Percentiles rank a stretch among this genome's conserved stretches.
phyloP scores from a whole-genome alignment of 2,329 filamentous ascomycete genomes.

The Fusarium tjaetaba region DNA sequence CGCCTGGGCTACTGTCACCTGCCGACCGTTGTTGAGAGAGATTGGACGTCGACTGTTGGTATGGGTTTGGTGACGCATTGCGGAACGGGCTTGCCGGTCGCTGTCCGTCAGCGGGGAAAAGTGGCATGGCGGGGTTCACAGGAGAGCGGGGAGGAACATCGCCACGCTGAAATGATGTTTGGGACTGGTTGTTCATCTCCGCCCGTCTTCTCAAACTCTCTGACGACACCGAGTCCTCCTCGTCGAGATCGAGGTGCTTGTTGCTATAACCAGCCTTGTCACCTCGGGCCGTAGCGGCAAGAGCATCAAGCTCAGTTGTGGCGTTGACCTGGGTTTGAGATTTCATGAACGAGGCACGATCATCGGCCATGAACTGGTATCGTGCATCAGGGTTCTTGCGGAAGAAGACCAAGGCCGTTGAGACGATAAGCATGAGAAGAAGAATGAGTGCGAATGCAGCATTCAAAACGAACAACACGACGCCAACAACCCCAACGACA shows the following conservation, averaged over 20 bases:
- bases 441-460: slow-evolving; percentile 84
- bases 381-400: slow-evolving; percentile 94
- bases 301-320: slow-evolving; percentile 87
- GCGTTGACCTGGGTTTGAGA: slow-evolving; percentile 81
- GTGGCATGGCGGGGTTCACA: slow-evolving; percentile 55
- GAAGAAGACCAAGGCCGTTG: slow-evolving; percentile 76
- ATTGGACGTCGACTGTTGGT: slow-evolving; percentile 45
- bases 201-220: slow-evolving; percentile 51
- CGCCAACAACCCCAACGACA: slow-evolving; percentile 87
- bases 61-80: slow-evolving; percentile 49
- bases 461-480: slow-evolving; percentile 89
- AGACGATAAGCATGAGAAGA: slow-evolving; percentile 77
- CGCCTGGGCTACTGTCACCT: slow-evolving; percentile 48
- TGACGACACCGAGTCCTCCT: slow-evolving; percentile 54
- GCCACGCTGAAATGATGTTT: slow-evolving; percentile 46
- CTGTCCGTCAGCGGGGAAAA: slow-evolving; percentile 53
- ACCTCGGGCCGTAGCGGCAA: slow-evolving; percentile 88
- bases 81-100: slow-evolving; percentile 51
- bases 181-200: slow-evolving; percentile 46
- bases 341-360: slow-evolving; percentile 97
- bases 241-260: slow-evolving; percentile 52
- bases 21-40: slow-evolving; percentile 47
- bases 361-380: slow-evolving; percentile 96
- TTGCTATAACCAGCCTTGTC: slow-evolving; percentile 74
- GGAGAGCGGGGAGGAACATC: slow-evolving; percentile 50